Evolutionary conservation across 805 yeast species (phyloP).

Genomic region (Clavispora vitiphila): DNA sequence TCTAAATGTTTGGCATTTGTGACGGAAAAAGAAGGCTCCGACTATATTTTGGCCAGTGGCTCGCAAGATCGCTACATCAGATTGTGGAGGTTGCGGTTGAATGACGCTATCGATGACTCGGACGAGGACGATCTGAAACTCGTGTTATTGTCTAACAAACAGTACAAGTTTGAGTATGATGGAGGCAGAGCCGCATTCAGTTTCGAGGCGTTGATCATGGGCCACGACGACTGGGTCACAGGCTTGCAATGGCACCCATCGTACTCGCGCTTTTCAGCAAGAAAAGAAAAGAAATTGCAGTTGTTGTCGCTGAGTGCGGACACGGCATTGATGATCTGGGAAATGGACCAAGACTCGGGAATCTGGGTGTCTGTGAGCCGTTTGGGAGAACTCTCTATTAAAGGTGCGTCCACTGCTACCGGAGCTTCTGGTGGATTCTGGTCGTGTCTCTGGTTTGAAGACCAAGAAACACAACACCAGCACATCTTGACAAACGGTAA

Average conservation of each 20-base stretch:
- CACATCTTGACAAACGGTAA: conserved; percentile 77
- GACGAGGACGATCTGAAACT: conserved; percentile 51
- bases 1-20: conserved; percentile 67
- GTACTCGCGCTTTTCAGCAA: conserved; percentile 1
- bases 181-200: conserved; percentile 49
- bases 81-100: conserved; percentile 70
- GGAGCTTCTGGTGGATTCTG: conserved; percentile 78
- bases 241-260: conserved; percentile 75
- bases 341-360: conserved; percentile 79
- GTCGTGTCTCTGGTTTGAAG: conserved; percentile 62
- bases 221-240: conserved; percentile 98
- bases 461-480: conserved; percentile 20
- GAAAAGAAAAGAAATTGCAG: conserved; percentile 36
- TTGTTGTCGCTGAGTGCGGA: conserved; percentile 88
- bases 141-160: conserved; percentile 63
- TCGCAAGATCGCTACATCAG: conserved; percentile 91
- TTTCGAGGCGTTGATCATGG: conserved; percentile 92
- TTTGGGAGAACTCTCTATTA: conserved; percentile 87
- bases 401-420: conserved; percentile 97
- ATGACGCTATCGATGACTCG: conserved; percentile 51
- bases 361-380: conserved; percentile 82
- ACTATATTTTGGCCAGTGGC: conserved; percentile 75
- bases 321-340: conserved; percentile 91
- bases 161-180: conserved; percentile 48
- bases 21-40: conserved; percentile 41